A percentile compares a stretch with the other conserved stretches of the same genome.
Conservation (phyloP, 345 rosid genomes). For the Acer yangbiense region DNA sequence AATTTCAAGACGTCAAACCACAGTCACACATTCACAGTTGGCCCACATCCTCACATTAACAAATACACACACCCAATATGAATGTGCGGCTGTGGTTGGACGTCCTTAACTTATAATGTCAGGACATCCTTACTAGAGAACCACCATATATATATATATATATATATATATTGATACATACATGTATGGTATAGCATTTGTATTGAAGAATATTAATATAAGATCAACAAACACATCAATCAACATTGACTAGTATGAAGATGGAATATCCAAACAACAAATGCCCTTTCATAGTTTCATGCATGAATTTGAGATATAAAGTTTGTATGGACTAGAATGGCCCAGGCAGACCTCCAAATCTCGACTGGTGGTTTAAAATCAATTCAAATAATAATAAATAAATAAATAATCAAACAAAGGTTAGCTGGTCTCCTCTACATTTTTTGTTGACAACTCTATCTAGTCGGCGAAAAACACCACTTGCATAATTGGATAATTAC, state of each 20-base stretch:
- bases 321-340: constrained; percentile 24
- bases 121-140: no score
- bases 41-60: no score
- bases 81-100: no score
- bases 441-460: not conserved
- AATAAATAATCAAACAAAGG: not conserved
- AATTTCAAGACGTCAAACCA: no score
- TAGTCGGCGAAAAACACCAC: constrained; percentile 1
- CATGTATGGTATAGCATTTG: not conserved
- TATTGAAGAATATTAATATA: not conserved
- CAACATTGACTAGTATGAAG: not conserved
- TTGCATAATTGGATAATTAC: not conserved
- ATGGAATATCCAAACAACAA: not conserved
- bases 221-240: not conserved
- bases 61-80: no score
- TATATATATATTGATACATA: no score
- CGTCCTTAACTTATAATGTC: no score
- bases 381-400: not conserved
- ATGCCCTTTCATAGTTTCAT: not conserved
- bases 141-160: no score
- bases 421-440: not conserved
- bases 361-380: not conserved
- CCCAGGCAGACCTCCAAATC: not conserved
- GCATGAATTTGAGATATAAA: constrained; percentile 5
- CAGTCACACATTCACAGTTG: no score